Evolutionary conservation across 257 asterid species (phyloP).

Genomic region (Ehretia macrophylla): DNA sequence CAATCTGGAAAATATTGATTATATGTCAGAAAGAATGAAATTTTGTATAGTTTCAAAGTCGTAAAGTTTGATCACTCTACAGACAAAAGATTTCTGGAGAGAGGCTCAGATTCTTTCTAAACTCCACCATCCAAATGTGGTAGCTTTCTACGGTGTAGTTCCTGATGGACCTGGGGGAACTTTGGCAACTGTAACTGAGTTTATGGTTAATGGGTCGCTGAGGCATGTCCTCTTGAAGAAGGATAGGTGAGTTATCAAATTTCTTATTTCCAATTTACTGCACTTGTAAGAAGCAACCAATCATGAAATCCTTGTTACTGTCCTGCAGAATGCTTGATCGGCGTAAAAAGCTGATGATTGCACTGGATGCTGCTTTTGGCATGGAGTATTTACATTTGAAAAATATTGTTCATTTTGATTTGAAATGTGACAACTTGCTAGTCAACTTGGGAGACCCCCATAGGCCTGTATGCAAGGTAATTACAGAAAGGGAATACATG

Average conservation of each 20-base stretch:
- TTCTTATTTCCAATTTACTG: neutral
- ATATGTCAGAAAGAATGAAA: too few relatives aligned
- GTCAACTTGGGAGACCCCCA: conserved; percentile 88
- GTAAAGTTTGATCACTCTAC: conserved; percentile 9
- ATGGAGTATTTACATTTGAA: conserved; percentile 65
- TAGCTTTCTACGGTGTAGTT: conserved; percentile 89
- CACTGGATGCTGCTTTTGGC: conserved; percentile 53
- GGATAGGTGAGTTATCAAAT: conserved; percentile 46
- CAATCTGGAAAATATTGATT: too few relatives aligned
- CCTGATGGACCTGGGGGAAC: conserved; percentile 84
- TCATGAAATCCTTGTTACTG: conserved; percentile 9
- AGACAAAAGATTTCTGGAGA: conserved; percentile 90
- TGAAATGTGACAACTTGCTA: conserved; percentile 87
- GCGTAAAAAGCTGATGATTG: conserved; percentile 65
- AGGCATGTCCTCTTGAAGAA: conserved; percentile 66
- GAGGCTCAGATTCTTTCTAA: conserved; percentile 81
- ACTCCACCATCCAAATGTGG: conserved; percentile 89
- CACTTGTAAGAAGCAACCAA: neutral
- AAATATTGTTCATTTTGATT: conserved; percentile 79
- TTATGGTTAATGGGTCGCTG: conserved; percentile 74
- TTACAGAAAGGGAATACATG: neutral
- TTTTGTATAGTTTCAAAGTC: neutral
- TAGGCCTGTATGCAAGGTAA: conserved; percentile 88
- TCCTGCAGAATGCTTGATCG: conserved; percentile 57
- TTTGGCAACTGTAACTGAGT: conserved; percentile 82